Conservation (phyloP, 2,329 filamentous ascomycete genomes). For the Fusarium zealandicum region DNA sequence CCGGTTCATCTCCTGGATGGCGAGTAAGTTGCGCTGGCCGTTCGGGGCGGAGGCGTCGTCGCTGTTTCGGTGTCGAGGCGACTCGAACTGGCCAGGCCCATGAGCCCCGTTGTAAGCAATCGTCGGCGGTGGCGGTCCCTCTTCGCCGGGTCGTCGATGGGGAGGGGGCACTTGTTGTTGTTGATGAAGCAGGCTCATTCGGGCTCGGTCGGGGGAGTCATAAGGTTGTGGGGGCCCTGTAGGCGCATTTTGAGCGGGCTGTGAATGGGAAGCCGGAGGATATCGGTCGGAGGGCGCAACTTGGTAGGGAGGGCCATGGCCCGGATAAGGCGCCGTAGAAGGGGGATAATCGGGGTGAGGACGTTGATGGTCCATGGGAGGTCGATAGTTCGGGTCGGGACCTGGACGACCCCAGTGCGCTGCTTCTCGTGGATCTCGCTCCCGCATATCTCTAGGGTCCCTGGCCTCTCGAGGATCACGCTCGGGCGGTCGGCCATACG, state of each 20-base stretch:
- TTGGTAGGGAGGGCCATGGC: conserved; percentile 44
- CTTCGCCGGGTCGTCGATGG: conserved; percentile 55
- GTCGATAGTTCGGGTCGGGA: conserved; percentile 45
- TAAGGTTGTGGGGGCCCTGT: conserved; percentile 48
- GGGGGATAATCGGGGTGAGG: conserved; percentile 58
- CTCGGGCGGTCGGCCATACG: conserved; percentile 55
- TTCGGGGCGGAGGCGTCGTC: conserved; percentile 64
- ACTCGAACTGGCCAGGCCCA: conserved; percentile 51
- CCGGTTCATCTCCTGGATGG: conserved; percentile 80
- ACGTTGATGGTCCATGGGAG: conserved; percentile 52
- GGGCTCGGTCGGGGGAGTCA: conserved; percentile 60
- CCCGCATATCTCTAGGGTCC: conserved; percentile 48
- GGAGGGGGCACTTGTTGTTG: conserved; percentile 49
- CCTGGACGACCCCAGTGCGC: conserved; percentile 46
- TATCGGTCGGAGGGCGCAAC: conserved; percentile 46
- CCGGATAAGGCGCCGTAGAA: conserved; percentile 49
- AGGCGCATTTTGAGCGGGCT: conserved; percentile 40
- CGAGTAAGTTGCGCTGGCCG: conserved; percentile 71
- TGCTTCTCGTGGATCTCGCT: conserved; percentile 46
- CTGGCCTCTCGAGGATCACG: conserved; percentile 48
- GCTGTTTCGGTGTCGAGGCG: conserved; percentile 47
- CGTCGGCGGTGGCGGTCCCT: conserved; percentile 58
- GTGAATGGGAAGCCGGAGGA: conserved; percentile 47
- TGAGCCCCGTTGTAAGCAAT: conserved; percentile 57
- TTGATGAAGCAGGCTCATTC: conserved; percentile 49